phyloP scores from a whole-genome alignment of 371 early-diverging fungal species.

The Choanephora cucurbitarum region DNA sequence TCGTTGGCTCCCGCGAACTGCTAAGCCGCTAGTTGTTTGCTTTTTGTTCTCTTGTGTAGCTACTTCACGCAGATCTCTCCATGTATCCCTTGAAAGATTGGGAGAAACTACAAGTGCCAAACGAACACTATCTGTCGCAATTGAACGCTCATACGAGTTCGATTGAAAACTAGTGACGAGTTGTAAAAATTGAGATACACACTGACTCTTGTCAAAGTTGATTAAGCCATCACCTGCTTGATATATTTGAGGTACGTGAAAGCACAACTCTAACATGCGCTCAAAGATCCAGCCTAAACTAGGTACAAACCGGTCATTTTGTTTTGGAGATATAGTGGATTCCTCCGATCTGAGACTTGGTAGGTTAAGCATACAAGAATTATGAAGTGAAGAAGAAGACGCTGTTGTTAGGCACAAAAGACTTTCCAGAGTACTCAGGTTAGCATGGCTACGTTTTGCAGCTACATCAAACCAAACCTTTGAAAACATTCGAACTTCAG shows the following conservation, averaged over 20 bases:
- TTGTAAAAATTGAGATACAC: conserved; percentile 64
- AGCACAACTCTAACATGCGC: conserved; percentile 36
- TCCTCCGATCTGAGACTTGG: neutral
- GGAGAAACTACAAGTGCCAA: conserved; percentile 33
- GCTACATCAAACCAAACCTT: conserved; percentile 74
- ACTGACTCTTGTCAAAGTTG: conserved; percentile 74
- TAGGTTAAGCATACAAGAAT: neutral
- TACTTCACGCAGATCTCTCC: conserved; percentile 43
- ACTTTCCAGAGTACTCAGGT: conserved; percentile 64
- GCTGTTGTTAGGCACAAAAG: conserved; percentile 19
- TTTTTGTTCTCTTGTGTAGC: conserved; percentile 42
- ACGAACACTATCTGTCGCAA: conserved; percentile 7
- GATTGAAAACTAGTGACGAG: conserved; percentile 48
- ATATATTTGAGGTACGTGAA: conserved; percentile 43
- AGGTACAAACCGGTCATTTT: conserved; percentile 31
- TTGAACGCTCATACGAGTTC: conserved; percentile 27
- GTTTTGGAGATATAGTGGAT: conserved; percentile 1
- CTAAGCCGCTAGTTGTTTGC: conserved; percentile 17
- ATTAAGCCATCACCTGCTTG: conserved; percentile 51
- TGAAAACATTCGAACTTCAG: conserved; percentile 71
- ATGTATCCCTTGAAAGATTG: conserved; percentile 20
- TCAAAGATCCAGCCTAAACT: conserved; percentile 61
- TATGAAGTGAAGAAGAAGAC: conserved; percentile 1
- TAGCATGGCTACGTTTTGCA: conserved; percentile 42
- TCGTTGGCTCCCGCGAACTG: conserved; percentile 23